Conservation (phyloP, 441 rosid species). For the Populus trichocarpa region DNA sequence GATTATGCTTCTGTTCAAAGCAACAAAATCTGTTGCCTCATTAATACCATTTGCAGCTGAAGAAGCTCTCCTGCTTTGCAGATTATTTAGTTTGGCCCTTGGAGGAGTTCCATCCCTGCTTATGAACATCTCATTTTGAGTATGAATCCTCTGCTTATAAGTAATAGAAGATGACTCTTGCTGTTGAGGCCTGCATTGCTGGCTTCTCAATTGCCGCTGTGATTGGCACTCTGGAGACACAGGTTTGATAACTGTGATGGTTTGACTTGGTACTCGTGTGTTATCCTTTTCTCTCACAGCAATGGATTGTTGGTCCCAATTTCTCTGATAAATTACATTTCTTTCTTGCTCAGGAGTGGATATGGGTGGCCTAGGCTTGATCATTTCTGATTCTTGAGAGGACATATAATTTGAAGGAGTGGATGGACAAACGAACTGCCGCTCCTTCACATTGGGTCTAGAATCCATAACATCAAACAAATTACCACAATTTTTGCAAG, state of each 20-base stretch:
- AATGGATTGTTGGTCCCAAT: constrained; percentile 20
- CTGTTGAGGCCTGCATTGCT: constrained; percentile 35
- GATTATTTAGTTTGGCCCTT: constrained; percentile 32
- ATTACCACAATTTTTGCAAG: constrained; percentile 68
- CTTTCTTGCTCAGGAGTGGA: constrained; percentile 33
- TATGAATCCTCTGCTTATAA: constrained; percentile 28
- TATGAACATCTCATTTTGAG: constrained; percentile 26
- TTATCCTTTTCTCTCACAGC: constrained; percentile 23
- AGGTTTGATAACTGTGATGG: constrained; percentile 26
- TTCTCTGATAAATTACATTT: constrained; percentile 31
- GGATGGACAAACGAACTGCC: constrained; percentile 18
- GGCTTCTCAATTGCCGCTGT: constrained; percentile 25
- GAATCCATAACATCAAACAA: constrained; percentile 42
- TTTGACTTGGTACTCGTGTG: constrained; percentile 7
- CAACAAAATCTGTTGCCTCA: constrained; percentile 52
- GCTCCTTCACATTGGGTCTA: constrained; percentile 25
- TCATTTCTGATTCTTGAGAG: constrained; percentile 24
- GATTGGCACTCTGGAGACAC: constrained; percentile 20
- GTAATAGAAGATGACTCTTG: constrained; percentile 32
- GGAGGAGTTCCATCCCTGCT: constrained; percentile 34
- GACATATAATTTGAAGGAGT: constrained; percentile 19
- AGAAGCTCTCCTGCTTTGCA: constrained; percentile 41
- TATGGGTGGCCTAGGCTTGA: constrained; percentile 24
- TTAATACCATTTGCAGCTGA: constrained; percentile 33
- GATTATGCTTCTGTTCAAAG: constrained; percentile 50